Percentiles rank a stretch among this genome's conserved stretches.
Evolutionary conservation across 139 green algal species (phyloP).

Genomic region (Asterochloris erici): DNA sequence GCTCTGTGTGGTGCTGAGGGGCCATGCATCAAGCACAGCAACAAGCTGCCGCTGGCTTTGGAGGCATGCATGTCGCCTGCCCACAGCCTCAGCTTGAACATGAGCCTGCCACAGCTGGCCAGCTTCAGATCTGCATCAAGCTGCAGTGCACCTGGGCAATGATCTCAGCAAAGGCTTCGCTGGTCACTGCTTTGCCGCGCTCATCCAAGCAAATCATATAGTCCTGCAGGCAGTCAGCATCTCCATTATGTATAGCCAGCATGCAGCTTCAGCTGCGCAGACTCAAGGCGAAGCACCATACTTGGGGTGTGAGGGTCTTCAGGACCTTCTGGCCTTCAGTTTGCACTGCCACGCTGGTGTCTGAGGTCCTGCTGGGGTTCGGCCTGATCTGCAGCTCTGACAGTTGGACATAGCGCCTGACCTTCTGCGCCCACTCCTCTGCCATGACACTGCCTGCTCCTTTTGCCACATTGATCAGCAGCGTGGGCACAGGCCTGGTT

Average conservation of each 20-base stretch:
- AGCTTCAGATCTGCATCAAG: too few relatives aligned
- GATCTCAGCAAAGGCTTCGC: conserved; percentile 56
- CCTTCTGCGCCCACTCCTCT: conserved; percentile 49
- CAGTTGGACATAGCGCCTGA: conserved; percentile 31
- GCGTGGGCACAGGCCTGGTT: conserved; percentile 51
- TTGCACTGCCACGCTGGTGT: conserved; percentile 30
- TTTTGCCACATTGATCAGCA: conserved; percentile 50
- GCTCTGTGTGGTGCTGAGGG: not conserved
- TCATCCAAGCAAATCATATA: conserved; percentile 69
- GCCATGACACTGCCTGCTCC: conserved; percentile 35
- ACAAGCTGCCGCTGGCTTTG: not conserved
- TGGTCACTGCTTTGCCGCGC: conserved; percentile 44
- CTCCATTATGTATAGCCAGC: not conserved
- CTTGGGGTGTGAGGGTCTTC: conserved; percentile 24
- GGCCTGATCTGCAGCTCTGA: conserved; percentile 42
- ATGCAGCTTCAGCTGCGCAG: not conserved
- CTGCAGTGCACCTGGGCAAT: conserved; percentile 42
- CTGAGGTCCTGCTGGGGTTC: conserved; percentile 53
- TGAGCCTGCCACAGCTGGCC: not conserved
- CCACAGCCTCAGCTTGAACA: not conserved
- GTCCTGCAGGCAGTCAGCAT: conserved; percentile 21
- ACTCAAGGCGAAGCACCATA: not conserved
- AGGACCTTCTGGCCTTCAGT: conserved; percentile 46
- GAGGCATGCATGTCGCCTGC: not conserved
- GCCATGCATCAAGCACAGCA: not conserved